phyloP scores from a whole-genome alignment of 2,329 filamentous ascomycete genomes.

The Botrytis hyacinthi region DNA sequence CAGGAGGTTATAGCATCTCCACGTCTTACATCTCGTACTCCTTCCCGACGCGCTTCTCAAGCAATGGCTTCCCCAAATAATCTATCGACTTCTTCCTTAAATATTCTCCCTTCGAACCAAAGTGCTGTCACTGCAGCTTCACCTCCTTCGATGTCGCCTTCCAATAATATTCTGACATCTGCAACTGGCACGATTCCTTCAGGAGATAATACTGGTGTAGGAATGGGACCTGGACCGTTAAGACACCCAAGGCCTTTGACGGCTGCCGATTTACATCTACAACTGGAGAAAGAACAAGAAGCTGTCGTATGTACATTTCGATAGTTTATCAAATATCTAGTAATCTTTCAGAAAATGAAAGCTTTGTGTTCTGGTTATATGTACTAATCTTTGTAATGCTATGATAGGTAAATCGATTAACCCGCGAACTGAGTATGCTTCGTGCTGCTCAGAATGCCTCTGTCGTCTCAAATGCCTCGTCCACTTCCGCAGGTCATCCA shows the following conservation, averaged over 20 bases:
- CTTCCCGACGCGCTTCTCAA: constrained; percentile 36
- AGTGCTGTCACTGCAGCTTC: constrained; percentile 33
- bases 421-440: constrained; percentile 82
- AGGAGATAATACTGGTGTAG: constrained; percentile 47
- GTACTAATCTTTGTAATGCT: constrained; percentile 15
- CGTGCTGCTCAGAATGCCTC: constrained; percentile 68
- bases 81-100: constrained; percentile 71
- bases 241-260: constrained; percentile 86
- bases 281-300: constrained; percentile 94
- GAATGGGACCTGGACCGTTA: constrained; percentile 66
- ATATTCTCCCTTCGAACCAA: constrained; percentile 48
- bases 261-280: constrained; percentile 80
- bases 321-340: neutral
- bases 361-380: neutral
- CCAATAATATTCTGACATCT: constrained; percentile 23
- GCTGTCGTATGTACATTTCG: constrained; percentile 65
- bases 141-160: constrained; percentile 31
- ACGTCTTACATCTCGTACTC: constrained; percentile 30
- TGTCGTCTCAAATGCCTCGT: constrained; percentile 64
- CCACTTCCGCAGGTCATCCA: constrained; percentile 54
- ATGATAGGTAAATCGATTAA: constrained; percentile 81
- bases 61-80: constrained; percentile 41
- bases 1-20: constrained; percentile 29
- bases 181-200: constrained; percentile 14
- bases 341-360: neutral